These are phyloP conservation scores for Alternaria sp. DNA, from an alignment of 2,329 filamentous ascomycete species.

Conservation along the genomic window DNA sequence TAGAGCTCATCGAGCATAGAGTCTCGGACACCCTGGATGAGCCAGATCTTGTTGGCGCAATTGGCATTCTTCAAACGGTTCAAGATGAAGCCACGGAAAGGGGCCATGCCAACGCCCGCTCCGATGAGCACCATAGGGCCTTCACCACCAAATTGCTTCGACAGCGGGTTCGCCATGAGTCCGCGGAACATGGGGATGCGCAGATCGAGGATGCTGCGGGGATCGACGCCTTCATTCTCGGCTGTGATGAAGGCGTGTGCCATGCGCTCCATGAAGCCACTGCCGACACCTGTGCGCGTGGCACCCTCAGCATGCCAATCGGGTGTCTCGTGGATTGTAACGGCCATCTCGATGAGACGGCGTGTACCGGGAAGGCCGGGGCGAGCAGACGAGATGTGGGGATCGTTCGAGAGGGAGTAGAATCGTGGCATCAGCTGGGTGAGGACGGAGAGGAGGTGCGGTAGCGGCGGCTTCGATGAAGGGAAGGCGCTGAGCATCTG, in stretches of 20 bases:
- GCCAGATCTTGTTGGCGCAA: constrained; percentile 98
- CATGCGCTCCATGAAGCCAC: constrained; percentile 89
- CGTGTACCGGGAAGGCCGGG: constrained; percentile 71
- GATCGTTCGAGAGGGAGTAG: constrained; percentile 97
- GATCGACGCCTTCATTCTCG: constrained; percentile 62
- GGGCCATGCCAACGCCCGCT: constrained; percentile 94
- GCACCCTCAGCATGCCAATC: constrained; percentile 72
- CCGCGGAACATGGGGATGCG: constrained; percentile 97
- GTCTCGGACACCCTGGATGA: constrained; percentile 92
- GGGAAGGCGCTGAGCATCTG: constrained; percentile 93
- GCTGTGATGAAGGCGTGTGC: constrained; percentile 75
- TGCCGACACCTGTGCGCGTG: constrained; percentile 81
- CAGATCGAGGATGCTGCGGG: constrained; percentile 62
- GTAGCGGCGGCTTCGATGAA: constrained; percentile 85
- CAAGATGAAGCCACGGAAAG: constrained; percentile 97
- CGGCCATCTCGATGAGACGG: constrained; percentile 92
- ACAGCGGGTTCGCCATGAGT: constrained; percentile 95
- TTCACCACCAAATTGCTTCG: constrained; percentile 87
- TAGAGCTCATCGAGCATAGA: constrained; percentile 95
- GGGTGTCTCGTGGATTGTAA: constrained; percentile 86
- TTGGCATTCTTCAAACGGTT: constrained; percentile 91
- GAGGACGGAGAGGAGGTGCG: constrained; percentile 78
- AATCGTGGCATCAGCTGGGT: constrained; percentile 95
- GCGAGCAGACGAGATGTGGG: constrained; percentile 76
- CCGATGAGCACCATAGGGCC: constrained; percentile 98